These are phyloP conservation scores for Puccinia coronata DNA, from an alignment of 1,284 basidiomycete genomes.

Conservation along the genomic window DNA sequence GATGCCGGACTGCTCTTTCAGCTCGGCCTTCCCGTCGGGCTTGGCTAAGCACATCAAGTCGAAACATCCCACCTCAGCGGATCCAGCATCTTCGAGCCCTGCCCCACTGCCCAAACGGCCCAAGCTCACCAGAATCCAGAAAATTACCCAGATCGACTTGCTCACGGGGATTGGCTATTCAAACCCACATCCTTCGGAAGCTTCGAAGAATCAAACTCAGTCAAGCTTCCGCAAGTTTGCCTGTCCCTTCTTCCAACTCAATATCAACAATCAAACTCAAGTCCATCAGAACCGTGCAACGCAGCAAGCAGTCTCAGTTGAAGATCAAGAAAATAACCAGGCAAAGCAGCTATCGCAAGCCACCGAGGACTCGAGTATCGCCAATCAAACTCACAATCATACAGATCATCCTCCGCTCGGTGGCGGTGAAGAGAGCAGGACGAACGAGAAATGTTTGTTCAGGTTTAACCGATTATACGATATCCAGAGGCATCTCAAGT, in stretches of 20 bases:
- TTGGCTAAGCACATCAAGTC: constrained; percentile 16
- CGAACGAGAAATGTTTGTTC: constrained; percentile 18
- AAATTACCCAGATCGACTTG: constrained; percentile 25
- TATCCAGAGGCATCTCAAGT: constrained; percentile 38
- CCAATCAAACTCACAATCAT: background rate
- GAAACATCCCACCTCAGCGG: background rate
- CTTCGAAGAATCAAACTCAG: background rate
- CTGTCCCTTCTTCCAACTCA: constrained; percentile 18
- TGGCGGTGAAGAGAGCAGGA: background rate
- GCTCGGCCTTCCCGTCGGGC: background rate
- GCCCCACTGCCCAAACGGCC: background rate
- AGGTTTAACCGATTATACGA: constrained; percentile 39
- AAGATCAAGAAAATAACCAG: too few relatives aligned
- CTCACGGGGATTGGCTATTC: constrained; percentile 32
- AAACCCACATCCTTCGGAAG: background rate
- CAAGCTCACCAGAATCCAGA: constrained; percentile 17
- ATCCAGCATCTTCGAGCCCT: background rate
- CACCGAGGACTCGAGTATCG: too few relatives aligned
- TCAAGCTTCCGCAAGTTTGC: background rate
- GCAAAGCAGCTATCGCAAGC: too few relatives aligned
- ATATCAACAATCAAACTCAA: background rate
- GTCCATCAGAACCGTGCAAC: background rate
- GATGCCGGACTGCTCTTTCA: constrained; percentile 3
- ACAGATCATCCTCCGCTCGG: background rate
- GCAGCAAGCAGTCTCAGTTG: too few relatives aligned